Base-by-base conservation (phyloP, 148 eudicot species). In the Nepenthes gracilis region DNA sequence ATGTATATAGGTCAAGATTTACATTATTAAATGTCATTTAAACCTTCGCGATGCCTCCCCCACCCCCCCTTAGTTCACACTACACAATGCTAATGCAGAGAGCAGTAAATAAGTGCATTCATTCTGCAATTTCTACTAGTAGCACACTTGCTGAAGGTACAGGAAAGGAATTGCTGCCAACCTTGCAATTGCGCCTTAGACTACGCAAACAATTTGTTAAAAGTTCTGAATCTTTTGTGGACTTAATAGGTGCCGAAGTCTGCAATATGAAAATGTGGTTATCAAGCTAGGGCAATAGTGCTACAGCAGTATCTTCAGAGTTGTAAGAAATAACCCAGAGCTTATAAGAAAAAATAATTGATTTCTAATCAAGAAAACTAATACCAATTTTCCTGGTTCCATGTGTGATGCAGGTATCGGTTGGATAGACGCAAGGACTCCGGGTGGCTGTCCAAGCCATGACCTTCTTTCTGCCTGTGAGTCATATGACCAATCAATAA, bases 131-230 rank as follows among this genome's bases (percentile, higher is more conserved):
- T 40, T 8, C 53, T 49, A n/a, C 15, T 49, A 49, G 53, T 49
- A 49, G 11, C 53, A 49, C 45, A 40, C 6, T 40, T 3, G 4
- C 45, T 40, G 45, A 40, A 40, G 8, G 45, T 4, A 8, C 45
- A 40, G 45, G 45, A 40, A 8, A 3, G 45, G 15, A 59, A 1
- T 32, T 45, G 35, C 49, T 9, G 2, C 12, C 33, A 36, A 87
- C 97, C 96, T 71, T 78, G 72, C 82, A 74, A 66, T 74, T 77
- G 60, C 81, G 85, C 79, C 69, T 91, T 57, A 91, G 79, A 71
- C 81, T 69, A 69, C 86, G 72, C 74, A 91, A 73, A 60, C 88
- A 91, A 47, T 85, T 77, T 57, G 81, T 72, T 77, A 91, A 64
- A 50, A 71, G 74, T 63, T 81, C 93, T 13, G 67, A 55, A 71